These are phyloP conservation scores for Diaporthe vexans DNA, from an alignment of 2,329 filamentous ascomycete genomes.

Conservation along the genomic window DNA sequence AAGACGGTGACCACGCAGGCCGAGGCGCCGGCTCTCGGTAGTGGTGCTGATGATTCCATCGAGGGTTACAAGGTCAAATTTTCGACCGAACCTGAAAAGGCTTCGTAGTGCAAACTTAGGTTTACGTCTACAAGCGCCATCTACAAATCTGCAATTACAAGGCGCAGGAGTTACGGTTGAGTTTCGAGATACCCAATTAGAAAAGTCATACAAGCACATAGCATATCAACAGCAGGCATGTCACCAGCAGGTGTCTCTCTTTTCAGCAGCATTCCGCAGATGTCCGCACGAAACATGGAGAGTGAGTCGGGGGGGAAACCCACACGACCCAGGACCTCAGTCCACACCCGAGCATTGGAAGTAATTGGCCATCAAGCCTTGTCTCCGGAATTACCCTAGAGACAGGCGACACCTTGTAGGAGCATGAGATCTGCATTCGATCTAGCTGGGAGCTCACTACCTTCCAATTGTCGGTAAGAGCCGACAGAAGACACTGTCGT, in stretches of 20 bases:
- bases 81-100: slow-evolving; percentile 45
- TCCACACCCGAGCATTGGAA: slow-evolving; percentile 37
- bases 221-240: slow-evolving; percentile 15
- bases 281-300: not conserved
- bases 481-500: slow-evolving; percentile 30
- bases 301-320: slow-evolving; percentile 2
- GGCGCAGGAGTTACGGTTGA: slow-evolving; percentile 35
- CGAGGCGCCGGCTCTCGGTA: slow-evolving; percentile 54
- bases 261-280: not conserved
- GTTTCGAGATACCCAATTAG: slow-evolving; percentile 39
- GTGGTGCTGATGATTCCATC: slow-evolving; percentile 55
- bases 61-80: slow-evolving; percentile 66
- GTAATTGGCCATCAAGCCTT: slow-evolving; percentile 93
- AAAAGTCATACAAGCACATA: not conserved
- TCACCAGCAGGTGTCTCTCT: slow-evolving; percentile 29
- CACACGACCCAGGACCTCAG: slow-evolving; percentile 25
- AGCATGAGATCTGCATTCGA: slow-evolving; percentile 72
- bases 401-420: slow-evolving; percentile 91
- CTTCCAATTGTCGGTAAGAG: slow-evolving; percentile 59
- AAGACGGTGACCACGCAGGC: slow-evolving; percentile 59
- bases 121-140: slow-evolving; percentile 21
- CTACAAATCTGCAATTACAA: not conserved
- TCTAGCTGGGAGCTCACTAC: slow-evolving; percentile 70
- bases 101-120: not conserved
- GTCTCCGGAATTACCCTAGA: slow-evolving; percentile 69